Base-by-base conservation (phyloP, 176 grass and related monocot species). In the Oryza punctata region DNA sequence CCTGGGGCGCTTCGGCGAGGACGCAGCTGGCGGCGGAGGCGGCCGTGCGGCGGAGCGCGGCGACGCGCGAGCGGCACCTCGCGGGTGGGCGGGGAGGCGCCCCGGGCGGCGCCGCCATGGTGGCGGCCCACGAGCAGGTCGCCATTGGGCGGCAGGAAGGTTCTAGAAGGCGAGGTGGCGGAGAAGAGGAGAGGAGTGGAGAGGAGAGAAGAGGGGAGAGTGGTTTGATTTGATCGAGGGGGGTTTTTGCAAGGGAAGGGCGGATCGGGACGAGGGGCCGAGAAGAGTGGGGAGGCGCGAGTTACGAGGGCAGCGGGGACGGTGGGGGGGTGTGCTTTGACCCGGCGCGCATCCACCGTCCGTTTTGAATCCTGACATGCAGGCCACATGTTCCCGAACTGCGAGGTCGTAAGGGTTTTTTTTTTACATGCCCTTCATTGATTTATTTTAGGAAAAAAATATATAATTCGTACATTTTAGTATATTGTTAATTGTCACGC, bases 11-110 rank as follows among this genome's bases (percentile, higher is more conserved):
- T 35, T 82, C 73, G 66, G 78, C 23, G 67, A 78, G 73, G 61
- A 82, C 73, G 83, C 66, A 90, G 88, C 47, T 67, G 67, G 25
- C 66, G 67, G 70, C 32, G 32, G 32, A 3, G 32, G 72, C 63
- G n/a, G 18, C 64, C 26, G 29, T 18, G 32, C 19, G 12, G 29
- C 29, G 26, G 54, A 43, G 27, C 6, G 69, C 14, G 28, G 41
- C 10, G n/a, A 60, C 24, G 65, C 29, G 26, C 40, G 12, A 15
- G 46, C 46, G 12, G 25, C 26, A 24, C 21, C 46, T 37, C 45
- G 25, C 47, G 47, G 37, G 6, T 13, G 21, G 18, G 4, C 44
- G 32, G 25, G 38, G 12, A 8, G 33, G 10, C 13, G 18, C 23
- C 14, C n/a, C n/a, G n/a, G n/a, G n/a, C n/a, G 30, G 35, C 27